Percentiles rank a stretch among this genome's conserved stretches.
phyloP scores from a whole-genome alignment of 805 yeast genomes.

The Tetrapisispora pingtungensis region DNA sequence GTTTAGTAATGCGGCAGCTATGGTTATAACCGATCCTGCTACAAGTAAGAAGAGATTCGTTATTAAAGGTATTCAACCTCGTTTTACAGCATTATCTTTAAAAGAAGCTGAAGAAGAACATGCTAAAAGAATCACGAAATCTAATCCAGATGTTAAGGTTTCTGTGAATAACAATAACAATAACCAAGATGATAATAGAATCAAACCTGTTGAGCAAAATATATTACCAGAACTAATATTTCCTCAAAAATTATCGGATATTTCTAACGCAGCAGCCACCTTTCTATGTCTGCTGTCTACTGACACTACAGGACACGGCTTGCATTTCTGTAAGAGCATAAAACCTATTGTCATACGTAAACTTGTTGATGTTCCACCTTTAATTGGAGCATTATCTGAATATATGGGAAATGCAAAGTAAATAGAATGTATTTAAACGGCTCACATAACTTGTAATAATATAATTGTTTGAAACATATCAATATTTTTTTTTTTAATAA shows the following conservation, averaged over 20 bases:
- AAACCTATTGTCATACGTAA: constrained; percentile 24
- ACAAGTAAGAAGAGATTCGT: constrained; percentile 71
- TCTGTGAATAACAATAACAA: not conserved
- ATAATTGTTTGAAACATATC: not conserved
- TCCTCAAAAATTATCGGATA: constrained; percentile 24
- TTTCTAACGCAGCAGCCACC: constrained; percentile 26
- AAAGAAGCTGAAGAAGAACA: constrained; percentile 32
- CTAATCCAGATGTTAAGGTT: not conserved
- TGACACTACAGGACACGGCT: constrained; percentile 23
- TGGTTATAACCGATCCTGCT: constrained; percentile 65
- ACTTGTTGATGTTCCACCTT: constrained; percentile 27
- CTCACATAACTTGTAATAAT: not conserved
- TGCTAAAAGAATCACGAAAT: constrained; percentile 1
- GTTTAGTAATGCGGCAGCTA: constrained; percentile 80
- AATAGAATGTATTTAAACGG: not conserved
- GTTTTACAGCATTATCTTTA: constrained; percentile 45
- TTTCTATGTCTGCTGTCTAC: constrained; percentile 27
- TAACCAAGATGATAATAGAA: constrained; percentile 4
- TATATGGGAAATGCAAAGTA: constrained; percentile 23
- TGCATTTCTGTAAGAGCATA: constrained; percentile 20
- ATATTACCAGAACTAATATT: constrained; percentile 20
- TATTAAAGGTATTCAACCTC: constrained; percentile 89
- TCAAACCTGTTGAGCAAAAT: constrained; percentile 17
- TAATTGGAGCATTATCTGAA: constrained; percentile 23
- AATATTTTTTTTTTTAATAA: too few species aligned